These are phyloP conservation scores for Cordyceps cateniannulata DNA, from an alignment of 2,329 filamentous ascomycete genomes.

Conservation along the genomic window DNA sequence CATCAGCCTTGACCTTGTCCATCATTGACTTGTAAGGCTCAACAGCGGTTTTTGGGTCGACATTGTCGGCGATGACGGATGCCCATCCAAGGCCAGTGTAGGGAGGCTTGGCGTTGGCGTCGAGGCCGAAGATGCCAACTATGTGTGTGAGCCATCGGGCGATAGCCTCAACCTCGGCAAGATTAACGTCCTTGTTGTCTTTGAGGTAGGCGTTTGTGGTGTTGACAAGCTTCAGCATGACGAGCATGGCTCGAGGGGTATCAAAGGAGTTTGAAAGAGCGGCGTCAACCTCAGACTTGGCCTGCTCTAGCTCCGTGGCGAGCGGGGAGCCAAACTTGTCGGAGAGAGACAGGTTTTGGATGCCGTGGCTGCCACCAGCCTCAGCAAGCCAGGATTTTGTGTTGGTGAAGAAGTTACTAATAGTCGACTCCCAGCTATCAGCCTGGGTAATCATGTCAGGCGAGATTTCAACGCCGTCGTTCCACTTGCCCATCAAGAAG, in stretches of 20 bases:
- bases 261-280: constrained; percentile 82
- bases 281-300: constrained; percentile 46
- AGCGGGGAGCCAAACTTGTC: constrained; percentile 26
- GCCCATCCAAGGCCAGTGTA: constrained; percentile 54
- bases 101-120: constrained; percentile 50
- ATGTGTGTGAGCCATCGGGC: constrained; percentile 79
- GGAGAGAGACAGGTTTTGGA: constrained; percentile 34
- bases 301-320: constrained; percentile 41
- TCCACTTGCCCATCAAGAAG: constrained; percentile 84
- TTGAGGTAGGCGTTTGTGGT: constrained; percentile 61
- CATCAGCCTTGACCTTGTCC: constrained; percentile 38
- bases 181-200: constrained; percentile 39
- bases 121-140: constrained; percentile 77
- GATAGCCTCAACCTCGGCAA: constrained; percentile 45
- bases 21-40: constrained; percentile 42
- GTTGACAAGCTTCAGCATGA: constrained; percentile 72
- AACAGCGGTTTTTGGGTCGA: constrained; percentile 40
- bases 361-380: constrained; percentile 27
- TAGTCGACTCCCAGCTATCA: constrained; percentile 70
- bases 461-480: constrained; percentile 85
- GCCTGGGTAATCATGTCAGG: constrained; percentile 71
- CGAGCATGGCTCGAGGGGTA: constrained; percentile 70
- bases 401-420: constrained; percentile 61
- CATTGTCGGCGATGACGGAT: constrained; percentile 31
- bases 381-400: constrained; percentile 48